phyloP scores from a whole-genome alignment of 805 yeast genomes.

The Candida stauntonica region DNA sequence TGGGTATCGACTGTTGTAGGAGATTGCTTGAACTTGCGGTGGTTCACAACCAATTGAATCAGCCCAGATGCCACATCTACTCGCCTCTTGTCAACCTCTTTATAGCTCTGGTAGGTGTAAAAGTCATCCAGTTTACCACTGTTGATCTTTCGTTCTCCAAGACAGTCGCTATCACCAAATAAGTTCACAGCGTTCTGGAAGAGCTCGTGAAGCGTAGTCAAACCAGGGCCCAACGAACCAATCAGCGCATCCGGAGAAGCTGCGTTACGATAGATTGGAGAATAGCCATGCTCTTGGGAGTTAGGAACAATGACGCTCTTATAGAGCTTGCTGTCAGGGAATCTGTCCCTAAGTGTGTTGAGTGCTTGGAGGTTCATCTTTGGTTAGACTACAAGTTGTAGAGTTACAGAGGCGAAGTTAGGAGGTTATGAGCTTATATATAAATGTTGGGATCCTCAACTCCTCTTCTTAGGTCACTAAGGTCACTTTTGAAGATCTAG shows the following conservation, averaged over 20 bases:
- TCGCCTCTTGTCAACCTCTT: constrained; percentile 33
- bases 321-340: constrained; percentile 12
- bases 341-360: constrained; percentile 10
- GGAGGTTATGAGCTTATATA: too few relatives aligned
- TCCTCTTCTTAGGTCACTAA: background rate
- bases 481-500: background rate
- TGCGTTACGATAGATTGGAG: constrained; percentile 40
- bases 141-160: constrained; percentile 33
- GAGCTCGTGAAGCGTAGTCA: constrained; percentile 37
- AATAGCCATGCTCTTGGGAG: constrained; percentile 35
- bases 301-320: constrained; percentile 32
- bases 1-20: constrained; percentile 1
- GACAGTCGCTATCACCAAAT: constrained; percentile 31
- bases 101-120: constrained; percentile 40
- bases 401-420: too few relatives aligned
- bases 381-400: too few relatives aligned
- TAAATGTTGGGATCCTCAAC: too few relatives aligned
- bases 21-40: constrained; percentile 4
- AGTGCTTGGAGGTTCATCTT: constrained; percentile 8
- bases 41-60: constrained; percentile 26
- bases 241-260: constrained; percentile 24
- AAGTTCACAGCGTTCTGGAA: constrained; percentile 33
- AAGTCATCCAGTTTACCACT: constrained; percentile 29
- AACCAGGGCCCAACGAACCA: constrained; percentile 10
- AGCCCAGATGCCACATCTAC: constrained; percentile 44